These are phyloP conservation scores for Dictyostelium discoideum DNA, from an alignment of 78 protist species.

Conservation along the genomic window DNA sequence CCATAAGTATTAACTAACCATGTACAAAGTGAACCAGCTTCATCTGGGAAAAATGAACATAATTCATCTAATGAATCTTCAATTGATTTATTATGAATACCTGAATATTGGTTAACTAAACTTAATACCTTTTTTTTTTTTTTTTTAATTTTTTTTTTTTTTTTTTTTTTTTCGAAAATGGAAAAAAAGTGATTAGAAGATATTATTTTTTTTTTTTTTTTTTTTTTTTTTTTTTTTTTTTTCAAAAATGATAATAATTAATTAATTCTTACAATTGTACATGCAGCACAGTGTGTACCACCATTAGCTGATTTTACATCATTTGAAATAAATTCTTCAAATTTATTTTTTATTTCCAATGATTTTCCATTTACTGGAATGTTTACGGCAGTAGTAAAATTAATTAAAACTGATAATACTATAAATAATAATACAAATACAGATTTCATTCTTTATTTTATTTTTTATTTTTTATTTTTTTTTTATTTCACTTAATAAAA, in stretches of 20 bases:
- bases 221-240: no score
- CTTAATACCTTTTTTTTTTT: conserved; percentile 9
- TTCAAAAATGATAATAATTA: no score
- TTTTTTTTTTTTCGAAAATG: no score
- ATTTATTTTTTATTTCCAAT: background rate
- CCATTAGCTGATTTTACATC: conserved; percentile 9
- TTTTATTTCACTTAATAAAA: no score
- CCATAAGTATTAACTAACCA: conserved; percentile 25
- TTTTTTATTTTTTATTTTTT: background rate
- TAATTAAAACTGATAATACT: background rate
- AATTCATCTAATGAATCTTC: conserved; percentile 49
- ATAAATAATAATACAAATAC: background rate
- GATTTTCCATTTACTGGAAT: background rate
- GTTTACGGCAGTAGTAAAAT: background rate
- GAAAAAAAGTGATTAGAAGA: no score
- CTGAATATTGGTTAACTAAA: conserved; percentile 65
- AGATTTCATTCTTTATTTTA: background rate
- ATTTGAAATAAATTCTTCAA: background rate
- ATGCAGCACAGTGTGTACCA: conserved; percentile 40
- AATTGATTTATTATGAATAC: conserved; percentile 62
- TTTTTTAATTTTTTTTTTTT: background rate
- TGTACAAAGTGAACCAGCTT: background rate
- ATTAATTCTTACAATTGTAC: conserved; percentile 35
- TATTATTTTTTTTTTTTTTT: no score
- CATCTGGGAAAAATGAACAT: conserved; percentile 51